Evolutionary conservation across 2,329 filamentous ascomycete species (phyloP).

Genomic region (Pestalotiopsis sp.): DNA sequence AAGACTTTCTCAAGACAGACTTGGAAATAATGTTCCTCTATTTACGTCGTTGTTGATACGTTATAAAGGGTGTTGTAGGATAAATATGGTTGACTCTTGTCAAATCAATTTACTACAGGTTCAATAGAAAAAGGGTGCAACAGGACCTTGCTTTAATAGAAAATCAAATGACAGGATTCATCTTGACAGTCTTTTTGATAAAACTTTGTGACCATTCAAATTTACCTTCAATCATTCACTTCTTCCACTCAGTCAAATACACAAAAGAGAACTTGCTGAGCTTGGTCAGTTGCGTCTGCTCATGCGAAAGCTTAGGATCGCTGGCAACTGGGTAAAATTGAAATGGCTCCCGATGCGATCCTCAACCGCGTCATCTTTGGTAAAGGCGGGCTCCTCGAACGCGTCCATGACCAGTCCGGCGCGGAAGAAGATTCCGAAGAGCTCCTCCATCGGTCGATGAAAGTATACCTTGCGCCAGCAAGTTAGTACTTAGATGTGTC

Average conservation of each 20-base stretch:
- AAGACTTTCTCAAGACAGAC: background rate
- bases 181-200: no score
- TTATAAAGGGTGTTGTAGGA: no score
- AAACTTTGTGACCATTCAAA: no score
- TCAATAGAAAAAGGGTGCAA: no score
- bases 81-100: no score
- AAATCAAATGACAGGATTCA: no score
- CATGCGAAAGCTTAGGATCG: conserved; percentile 36
- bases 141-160: no score
- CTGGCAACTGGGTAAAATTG: conserved; percentile 43
- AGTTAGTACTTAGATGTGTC: background rate
- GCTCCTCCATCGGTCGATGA: conserved; percentile 47
- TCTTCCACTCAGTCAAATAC: background rate
- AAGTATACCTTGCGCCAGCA: conserved; percentile 36
- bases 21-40: background rate
- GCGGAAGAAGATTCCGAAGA: conserved; percentile 46
- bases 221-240: background rate
- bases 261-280: background rate
- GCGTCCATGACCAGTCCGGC: conserved; percentile 45
- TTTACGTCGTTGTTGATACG: no score
- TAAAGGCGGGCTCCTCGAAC: conserved; percentile 50
- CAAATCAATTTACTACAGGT: no score
- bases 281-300: background rate
- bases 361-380: conserved; percentile 32
- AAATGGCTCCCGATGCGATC: conserved; percentile 34